Base-by-base conservation (phyloP, 2,329 filamentous ascomycete species). In the Cordyceps cicadae region DNA sequence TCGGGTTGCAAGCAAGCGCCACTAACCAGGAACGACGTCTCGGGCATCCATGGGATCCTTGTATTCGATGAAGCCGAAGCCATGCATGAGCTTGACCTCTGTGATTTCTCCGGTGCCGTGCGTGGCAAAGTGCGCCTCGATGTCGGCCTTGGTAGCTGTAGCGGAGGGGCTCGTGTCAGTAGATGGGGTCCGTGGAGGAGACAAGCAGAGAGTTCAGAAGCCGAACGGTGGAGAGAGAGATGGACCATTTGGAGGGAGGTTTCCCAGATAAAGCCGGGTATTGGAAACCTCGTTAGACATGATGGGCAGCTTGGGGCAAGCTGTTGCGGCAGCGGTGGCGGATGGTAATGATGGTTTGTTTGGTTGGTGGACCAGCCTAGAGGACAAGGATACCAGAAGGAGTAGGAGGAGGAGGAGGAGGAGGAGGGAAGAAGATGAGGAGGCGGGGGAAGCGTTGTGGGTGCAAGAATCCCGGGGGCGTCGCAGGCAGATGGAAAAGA, bases 41-140 rank as follows among this genome's bases (percentile, higher is more conserved):
- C 93, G 89, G 68, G 94, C 94, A 79, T 99, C 94, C 89, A 97
- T 90, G 62, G 92, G 87, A 79, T 97, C 94, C 77, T 97, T 95
- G 78, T 97, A 99, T 77, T 99, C 94, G 74, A 99, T 96, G 81
- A 99, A 99, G 74, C 94, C 94, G 74, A 99, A 99, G 71, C 94
- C 94, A 74, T 96, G 97, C 94, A 99, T 99, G 66, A 99, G 86
- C 82, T 99, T 99, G 80, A 99, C 93, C 80, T 99, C 94, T 68
- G 89, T 94, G 74, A 99, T 97, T 75, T 96, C 92, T 75, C 94
- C 94, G 69, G 92, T 93, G 73, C 93, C 94, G 86, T 97, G 92
- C 71, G 87, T 91, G 75, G 88, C 88, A 79, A 99, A 99, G 77
- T 97, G 93, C 70, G 87, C 86, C 79, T 97, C 92, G 75, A 99